Percentiles rank a stretch among this genome's conserved stretches.
phyloP scores from a whole-genome alignment of 805 yeast species.

The Cyberlindnera mycetangii region DNA sequence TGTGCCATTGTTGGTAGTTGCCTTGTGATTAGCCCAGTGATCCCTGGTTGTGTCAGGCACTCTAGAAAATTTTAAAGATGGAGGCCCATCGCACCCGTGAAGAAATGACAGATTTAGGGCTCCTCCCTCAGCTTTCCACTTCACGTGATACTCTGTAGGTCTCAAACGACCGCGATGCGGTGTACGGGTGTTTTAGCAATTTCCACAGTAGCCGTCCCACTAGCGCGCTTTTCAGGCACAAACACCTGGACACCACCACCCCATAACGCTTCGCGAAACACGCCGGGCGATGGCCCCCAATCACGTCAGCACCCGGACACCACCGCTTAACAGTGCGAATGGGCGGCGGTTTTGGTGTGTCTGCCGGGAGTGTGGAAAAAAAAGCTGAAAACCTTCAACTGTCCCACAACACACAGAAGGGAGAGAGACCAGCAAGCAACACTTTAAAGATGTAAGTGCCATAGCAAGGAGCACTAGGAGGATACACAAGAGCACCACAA shows the following conservation, averaged over 20 bases:
- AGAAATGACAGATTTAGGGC: constrained; percentile 6
- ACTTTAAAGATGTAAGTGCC: constrained; percentile 18
- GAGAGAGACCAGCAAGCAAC: constrained; percentile 12
- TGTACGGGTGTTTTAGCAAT: not conserved
- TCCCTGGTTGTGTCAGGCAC: constrained; percentile 2
- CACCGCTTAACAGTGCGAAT: not conserved
- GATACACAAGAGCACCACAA: not conserved
- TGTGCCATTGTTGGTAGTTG: constrained; percentile 53
- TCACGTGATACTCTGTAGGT: constrained; percentile 5
- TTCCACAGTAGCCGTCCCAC: not conserved
- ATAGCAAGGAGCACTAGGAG: not conserved
- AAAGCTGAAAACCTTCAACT: constrained; percentile 22
- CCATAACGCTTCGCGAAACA: not conserved
- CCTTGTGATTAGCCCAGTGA: not conserved
- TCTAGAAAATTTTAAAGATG: constrained; percentile 8
- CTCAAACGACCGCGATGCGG: not conserved
- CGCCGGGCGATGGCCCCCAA: not conserved
- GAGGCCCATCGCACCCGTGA: constrained; percentile 12
- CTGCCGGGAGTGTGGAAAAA: constrained; percentile 17
- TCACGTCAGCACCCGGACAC: constrained; percentile 15
- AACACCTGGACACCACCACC: not conserved
- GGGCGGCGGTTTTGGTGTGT: not conserved
- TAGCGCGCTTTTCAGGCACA: not conserved
- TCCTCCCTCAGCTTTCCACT: no score
- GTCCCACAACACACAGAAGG: constrained; percentile 5